These are phyloP conservation scores for Truncatella angustata DNA, from an alignment of 2,329 filamentous ascomycete species.

Conservation along the genomic window DNA sequence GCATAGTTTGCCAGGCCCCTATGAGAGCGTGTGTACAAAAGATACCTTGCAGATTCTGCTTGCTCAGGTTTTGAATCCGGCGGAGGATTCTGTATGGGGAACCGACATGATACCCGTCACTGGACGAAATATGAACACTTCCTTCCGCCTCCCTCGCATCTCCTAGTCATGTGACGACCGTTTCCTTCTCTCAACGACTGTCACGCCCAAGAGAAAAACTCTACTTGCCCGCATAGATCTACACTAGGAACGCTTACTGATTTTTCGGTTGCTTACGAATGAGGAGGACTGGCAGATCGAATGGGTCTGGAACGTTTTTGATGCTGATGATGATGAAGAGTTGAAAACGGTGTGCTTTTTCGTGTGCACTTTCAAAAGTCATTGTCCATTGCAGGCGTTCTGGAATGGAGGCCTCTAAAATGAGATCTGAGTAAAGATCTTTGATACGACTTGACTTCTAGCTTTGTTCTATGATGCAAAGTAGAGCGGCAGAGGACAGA, in stretches of 20 bases:
- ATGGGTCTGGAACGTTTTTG: not conserved
- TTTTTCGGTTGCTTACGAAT: not conserved
- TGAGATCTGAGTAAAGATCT: slow-evolving; percentile 2
- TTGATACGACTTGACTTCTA: slow-evolving; percentile 7
- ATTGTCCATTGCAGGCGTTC: slow-evolving; percentile 4
- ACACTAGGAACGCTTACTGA: not conserved
- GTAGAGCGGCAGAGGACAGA: not conserved
- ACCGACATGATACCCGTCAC: not conserved
- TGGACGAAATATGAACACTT: not conserved
- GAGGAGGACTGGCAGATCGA: not conserved
- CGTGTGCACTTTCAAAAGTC: not conserved
- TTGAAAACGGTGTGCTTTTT: not conserved
- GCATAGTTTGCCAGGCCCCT: slow-evolving; percentile 12
- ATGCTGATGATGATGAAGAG: not conserved
- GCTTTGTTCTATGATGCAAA: slow-evolving; percentile 1
- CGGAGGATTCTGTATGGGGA: not conserved
- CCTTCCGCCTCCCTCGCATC: not conserved
- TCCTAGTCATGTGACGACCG: not conserved
- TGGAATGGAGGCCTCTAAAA: not conserved
- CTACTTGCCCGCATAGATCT: not conserved
- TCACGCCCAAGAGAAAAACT: too few relatives aligned
- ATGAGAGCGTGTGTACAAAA: slow-evolving; percentile 25
- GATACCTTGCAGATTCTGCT: slow-evolving; percentile 17
- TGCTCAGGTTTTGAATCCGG: slow-evolving; percentile 15
- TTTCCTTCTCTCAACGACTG: too few relatives aligned